Conservation (phyloP, 139 green algal species). For the Chlorella sp. region DNA sequence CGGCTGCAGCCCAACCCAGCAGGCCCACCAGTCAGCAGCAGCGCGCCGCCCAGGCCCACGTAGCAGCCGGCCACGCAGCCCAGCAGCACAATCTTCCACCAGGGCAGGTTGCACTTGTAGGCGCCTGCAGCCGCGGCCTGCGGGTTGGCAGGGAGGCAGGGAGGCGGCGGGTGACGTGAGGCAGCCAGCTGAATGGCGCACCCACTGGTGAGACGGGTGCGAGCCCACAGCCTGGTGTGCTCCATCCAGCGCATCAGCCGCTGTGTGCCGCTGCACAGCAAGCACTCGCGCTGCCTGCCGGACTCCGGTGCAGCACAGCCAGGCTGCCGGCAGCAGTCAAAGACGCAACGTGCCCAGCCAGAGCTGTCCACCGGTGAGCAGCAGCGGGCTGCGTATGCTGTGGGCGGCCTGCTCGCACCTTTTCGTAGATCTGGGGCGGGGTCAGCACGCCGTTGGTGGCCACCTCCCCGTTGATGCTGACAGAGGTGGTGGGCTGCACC, state of each 20-base stretch:
- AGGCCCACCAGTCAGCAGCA: conserved; percentile 54
- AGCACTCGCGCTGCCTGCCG: too few species aligned
- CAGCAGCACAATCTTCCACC: conserved; percentile 61
- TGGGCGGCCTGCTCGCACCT: conserved; percentile 1
- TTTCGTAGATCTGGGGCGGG: conserved; percentile 21
- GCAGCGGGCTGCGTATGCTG: background rate
- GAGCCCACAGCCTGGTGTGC: too few species aligned
- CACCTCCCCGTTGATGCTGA: conserved; percentile 26
- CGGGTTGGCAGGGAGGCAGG: background rate
- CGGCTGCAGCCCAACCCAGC: too few species aligned
- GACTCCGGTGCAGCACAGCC: too few species aligned
- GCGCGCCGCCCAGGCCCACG: conserved; percentile 74
- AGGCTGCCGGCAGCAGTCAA: too few species aligned
- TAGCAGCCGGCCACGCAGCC: conserved; percentile 70
- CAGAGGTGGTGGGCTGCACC: conserved; percentile 17
- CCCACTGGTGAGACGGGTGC: too few species aligned
- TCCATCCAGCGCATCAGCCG: too few species aligned
- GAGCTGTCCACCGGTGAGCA: too few species aligned
- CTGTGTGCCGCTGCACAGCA: too few species aligned
- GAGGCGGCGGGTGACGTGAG: background rate
- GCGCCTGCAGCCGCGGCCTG: conserved; percentile 37
- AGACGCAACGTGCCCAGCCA: background rate
- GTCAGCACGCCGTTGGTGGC: conserved; percentile 20
- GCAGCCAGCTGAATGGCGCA: background rate
- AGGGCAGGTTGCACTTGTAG: conserved; percentile 44